Base-by-base conservation (phyloP, 2,329 filamentous ascomycete species). In the Phoma herbarum region DNA sequence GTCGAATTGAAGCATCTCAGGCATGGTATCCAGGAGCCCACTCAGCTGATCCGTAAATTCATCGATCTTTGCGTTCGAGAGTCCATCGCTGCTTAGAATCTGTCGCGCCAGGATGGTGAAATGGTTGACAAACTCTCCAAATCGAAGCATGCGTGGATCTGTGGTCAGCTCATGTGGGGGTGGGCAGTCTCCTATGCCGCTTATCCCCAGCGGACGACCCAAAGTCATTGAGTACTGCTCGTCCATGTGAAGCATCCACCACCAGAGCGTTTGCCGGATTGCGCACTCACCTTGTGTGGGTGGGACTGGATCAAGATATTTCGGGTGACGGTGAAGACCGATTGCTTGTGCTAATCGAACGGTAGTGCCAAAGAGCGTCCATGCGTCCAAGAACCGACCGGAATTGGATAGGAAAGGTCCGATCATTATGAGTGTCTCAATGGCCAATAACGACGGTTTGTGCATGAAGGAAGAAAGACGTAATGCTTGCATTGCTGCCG, bases 161-260 rank as follows among this genome's bases (percentile, higher is more conserved):
- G 77, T 81, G 0, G 80, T 80, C 12, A 82, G 67, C 20, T 78
- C 77, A 26, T 81, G 78, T 0, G 81, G 79, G 16, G 79, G 77
- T 18, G 78, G 79, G 59, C 81, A 83, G 57, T 83, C 81, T 14
- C 81, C 81, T 29, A 82, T 76, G 20, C 79, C 80, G 46, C 80
- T 82, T 31, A 83, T 83, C 0, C 81, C 81, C 10, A 83, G 66
- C 2, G 81, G 81, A 33, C 81, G 73, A 20, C 81, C 81, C 0
- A 83, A 73, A 0, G 79, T 82, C 68, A 83, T 81, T 0, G 80
- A 82, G 60, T 82, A 83, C 46, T 83, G 78, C 55, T 82, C 80
- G 46, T 83, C 81, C 75, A 83, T 80, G 57, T 82, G 80, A n/a
- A 83, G 65, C 75, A 83, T 80, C 79, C 81, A 82, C 81, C 81